phyloP scores from a whole-genome alignment of 805 yeast genomes.

The Teunomyces barrocoloradensis region DNA sequence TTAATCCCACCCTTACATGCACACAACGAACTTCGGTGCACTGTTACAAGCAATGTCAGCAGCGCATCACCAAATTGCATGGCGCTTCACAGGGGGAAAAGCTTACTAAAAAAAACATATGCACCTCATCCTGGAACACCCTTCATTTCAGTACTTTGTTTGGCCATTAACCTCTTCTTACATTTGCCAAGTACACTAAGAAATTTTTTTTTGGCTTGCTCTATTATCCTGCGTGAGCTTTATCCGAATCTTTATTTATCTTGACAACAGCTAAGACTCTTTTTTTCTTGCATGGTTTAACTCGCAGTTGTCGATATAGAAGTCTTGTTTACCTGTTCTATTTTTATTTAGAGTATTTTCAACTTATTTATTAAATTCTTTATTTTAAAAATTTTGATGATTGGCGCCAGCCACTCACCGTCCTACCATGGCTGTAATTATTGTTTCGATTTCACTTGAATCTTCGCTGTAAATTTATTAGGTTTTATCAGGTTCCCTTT shows the following conservation, averaged over 20 bases:
- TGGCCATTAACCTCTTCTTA: background rate
- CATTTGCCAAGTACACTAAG: background rate
- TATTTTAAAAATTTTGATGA: background rate
- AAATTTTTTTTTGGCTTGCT: background rate
- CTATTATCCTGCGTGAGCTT: background rate
- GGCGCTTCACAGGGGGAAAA: background rate
- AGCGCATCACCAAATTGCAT: background rate
- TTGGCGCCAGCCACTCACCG: background rate
- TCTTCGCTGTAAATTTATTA: background rate
- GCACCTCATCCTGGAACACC: background rate
- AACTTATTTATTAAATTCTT: background rate
- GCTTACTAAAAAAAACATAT: background rate
- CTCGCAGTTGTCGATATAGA: background rate
- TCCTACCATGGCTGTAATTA: background rate
- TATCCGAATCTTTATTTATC: background rate
- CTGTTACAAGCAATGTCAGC: no score
- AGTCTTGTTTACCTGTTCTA: background rate
- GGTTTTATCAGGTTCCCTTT: background rate
- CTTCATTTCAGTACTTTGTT: background rate
- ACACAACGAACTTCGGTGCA: no score
- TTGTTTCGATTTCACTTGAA: background rate
- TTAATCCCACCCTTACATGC: background rate
- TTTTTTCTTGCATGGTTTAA: background rate
- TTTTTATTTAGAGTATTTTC: background rate
- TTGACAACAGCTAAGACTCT: background rate